These are phyloP conservation scores for Russula foetens DNA, from an alignment of 768 basidiomycete species.

Conservation along the genomic window DNA sequence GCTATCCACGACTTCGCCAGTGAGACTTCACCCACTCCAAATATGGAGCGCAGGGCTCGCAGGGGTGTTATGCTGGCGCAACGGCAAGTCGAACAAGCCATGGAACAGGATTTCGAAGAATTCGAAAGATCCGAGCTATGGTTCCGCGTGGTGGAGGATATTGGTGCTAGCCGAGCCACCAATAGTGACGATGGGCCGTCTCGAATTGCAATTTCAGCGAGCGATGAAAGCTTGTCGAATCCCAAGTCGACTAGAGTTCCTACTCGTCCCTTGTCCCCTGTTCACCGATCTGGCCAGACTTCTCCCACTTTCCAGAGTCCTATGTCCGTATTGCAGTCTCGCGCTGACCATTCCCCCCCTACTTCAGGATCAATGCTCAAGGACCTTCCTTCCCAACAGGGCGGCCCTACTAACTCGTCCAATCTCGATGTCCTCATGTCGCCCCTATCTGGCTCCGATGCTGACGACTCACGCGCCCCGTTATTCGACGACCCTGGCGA, in stretches of 20 bases:
- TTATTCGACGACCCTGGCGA: constrained; percentile 80
- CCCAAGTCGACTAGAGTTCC: neutral
- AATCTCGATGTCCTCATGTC: constrained; percentile 84
- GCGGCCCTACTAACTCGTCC: constrained; percentile 31
- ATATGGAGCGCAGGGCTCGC: constrained; percentile 50
- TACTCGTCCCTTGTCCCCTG: neutral
- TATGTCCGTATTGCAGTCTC: neutral
- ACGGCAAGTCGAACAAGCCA: constrained; percentile 73
- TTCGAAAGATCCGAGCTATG: constrained; percentile 87
- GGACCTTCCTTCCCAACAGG: neutral
- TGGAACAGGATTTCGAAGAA: constrained; percentile 88
- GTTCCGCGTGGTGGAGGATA: constrained; percentile 80
- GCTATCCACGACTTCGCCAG: constrained; percentile 57
- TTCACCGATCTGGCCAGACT: constrained; percentile 20
- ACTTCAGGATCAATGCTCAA: constrained; percentile 6
- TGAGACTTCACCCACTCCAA: constrained; percentile 36
- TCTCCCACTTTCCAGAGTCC: constrained; percentile 5
- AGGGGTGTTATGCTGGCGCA: constrained; percentile 80
- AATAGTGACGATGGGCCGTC: neutral
- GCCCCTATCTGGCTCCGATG: constrained; percentile 42
- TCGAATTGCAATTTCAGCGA: neutral
- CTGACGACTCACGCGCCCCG: constrained; percentile 56
- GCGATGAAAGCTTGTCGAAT: constrained; percentile 6
- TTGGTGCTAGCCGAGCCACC: constrained; percentile 30
- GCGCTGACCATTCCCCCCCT: constrained; percentile 3